These are phyloP conservation scores for Epichloe sp. DNA, from an alignment of 2,329 filamentous ascomycete species.

Conservation along the genomic window DNA sequence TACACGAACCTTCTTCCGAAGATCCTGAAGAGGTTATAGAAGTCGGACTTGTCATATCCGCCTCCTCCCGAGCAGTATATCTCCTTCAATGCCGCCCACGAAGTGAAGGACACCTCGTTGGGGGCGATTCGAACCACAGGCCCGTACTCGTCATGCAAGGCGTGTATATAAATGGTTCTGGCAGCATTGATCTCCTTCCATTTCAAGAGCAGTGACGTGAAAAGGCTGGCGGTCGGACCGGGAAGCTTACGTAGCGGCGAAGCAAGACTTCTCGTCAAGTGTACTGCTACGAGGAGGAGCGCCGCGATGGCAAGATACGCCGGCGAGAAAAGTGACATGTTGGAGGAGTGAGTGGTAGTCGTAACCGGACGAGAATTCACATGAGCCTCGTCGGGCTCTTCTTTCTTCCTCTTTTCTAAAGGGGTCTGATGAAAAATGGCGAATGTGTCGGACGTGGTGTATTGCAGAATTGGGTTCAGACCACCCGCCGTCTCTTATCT, in stretches of 20 bases:
- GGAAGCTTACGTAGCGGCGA: constrained; percentile 29
- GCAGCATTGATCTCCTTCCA: constrained; percentile 42
- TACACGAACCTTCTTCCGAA: constrained; percentile 38
- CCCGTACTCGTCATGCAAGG: constrained; percentile 27
- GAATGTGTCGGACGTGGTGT: too few relatives aligned
- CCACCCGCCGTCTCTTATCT: too few relatives aligned
- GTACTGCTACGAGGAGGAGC: constrained; percentile 13
- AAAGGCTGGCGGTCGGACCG: constrained; percentile 33
- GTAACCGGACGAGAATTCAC: neutral
- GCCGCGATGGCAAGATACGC: constrained; percentile 11
- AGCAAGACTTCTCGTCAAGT: constrained; percentile 15
- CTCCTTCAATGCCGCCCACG: constrained; percentile 24
- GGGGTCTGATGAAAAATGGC: too few relatives aligned
- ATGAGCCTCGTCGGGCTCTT: neutral
- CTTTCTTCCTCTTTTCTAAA: too few relatives aligned
- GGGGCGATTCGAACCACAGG: constrained; percentile 32
- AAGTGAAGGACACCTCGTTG: constrained; percentile 31
- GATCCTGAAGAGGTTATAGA: constrained; percentile 47
- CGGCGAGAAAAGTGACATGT: constrained; percentile 17
- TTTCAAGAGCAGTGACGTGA: constrained; percentile 38
- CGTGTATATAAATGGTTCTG: constrained; percentile 44
- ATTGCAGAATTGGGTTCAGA: too few relatives aligned
- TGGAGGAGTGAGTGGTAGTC: neutral
- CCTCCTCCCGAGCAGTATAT: constrained; percentile 47
- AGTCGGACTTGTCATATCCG: constrained; percentile 52